Percentiles rank a stretch among this genome's conserved stretches.
These are phyloP conservation scores for Colletotrichum filicis DNA, from an alignment of 2,329 filamentous ascomycete genomes.

Conservation along the genomic window DNA sequence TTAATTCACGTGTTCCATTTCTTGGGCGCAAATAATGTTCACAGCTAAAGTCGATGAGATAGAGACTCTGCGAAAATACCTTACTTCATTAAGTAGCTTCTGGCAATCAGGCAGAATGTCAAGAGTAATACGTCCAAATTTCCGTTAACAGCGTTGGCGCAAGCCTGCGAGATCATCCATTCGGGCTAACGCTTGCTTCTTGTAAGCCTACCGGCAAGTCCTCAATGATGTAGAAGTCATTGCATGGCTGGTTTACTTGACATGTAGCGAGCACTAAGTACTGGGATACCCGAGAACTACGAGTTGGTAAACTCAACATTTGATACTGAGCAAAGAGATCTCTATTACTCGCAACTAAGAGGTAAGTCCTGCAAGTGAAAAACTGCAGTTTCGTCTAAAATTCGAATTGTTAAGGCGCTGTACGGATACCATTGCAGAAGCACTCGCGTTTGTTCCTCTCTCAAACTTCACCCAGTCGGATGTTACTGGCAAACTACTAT, in stretches of 20 bases:
- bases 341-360: constrained; percentile 42
- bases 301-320: constrained; percentile 46
- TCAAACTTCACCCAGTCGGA: constrained; percentile 41
- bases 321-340: constrained; percentile 43
- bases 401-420: constrained; percentile 40
- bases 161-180: constrained; percentile 29
- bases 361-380: background rate
- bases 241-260: too few species aligned
- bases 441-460: constrained; percentile 30
- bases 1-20: too few species aligned
- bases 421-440: constrained; percentile 40
- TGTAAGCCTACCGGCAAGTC: background rate
- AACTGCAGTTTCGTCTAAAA: too few species aligned
- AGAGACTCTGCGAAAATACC: too few species aligned
- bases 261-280: background rate
- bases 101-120: too few species aligned
- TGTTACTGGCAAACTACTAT: constrained; percentile 36
- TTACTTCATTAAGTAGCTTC: too few species aligned
- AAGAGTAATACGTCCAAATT: too few species aligned
- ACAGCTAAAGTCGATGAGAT: too few species aligned
- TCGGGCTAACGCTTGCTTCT: background rate
- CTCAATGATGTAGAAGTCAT: too few species aligned
- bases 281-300: constrained; percentile 1
- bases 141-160: background rate
- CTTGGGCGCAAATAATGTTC: too few species aligned